Conservation (phyloP, 2,329 filamentous ascomycete species). For the Talaromyces sp. region DNA sequence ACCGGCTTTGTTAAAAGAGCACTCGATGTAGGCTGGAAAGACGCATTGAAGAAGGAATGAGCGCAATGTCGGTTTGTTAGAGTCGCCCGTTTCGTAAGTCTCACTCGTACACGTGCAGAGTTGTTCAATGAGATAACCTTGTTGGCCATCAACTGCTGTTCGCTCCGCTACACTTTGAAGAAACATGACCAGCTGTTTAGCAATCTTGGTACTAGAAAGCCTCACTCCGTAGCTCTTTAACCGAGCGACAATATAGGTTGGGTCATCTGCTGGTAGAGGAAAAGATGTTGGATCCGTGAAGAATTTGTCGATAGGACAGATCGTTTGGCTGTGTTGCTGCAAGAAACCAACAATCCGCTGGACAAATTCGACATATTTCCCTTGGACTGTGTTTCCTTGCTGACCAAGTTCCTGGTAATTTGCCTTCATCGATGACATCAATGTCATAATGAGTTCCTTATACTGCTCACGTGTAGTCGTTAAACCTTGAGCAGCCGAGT, state of each 20-base stretch:
- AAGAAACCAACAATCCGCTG: conserved; percentile 56
- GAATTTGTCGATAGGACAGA: conserved; percentile 54
- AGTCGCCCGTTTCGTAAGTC: conserved; percentile 38
- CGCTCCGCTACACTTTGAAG: conserved; percentile 57
- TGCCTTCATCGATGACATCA: conserved; percentile 59
- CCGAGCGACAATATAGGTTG: conserved; percentile 58
- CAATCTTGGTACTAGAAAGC: conserved; percentile 43
- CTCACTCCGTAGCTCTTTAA: conserved; percentile 56
- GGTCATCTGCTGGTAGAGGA: conserved; percentile 56
- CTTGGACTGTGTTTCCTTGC: conserved; percentile 32
- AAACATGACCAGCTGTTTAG: conserved; percentile 55
- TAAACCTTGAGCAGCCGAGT: conserved; percentile 27
- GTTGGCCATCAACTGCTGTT: conserved; percentile 55
- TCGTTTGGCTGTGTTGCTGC: conserved; percentile 56
- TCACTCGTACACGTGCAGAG: conserved; percentile 47
- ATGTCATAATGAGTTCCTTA: conserved; percentile 46
- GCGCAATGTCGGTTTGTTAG: conserved; percentile 43
- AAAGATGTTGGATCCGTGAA: conserved; percentile 59
- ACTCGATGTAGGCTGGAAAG: conserved; percentile 55
- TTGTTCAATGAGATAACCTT: conserved; percentile 53
- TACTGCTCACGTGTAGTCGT: conserved; percentile 43
- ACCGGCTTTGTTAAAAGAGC: conserved; percentile 39
- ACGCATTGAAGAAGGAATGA: conserved; percentile 50
- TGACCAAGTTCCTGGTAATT: conserved; percentile 55
- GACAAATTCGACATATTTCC: conserved; percentile 59